phyloP scores from a whole-genome alignment of 441 rosid genomes.

The Rhodomyrtus psidioides region DNA sequence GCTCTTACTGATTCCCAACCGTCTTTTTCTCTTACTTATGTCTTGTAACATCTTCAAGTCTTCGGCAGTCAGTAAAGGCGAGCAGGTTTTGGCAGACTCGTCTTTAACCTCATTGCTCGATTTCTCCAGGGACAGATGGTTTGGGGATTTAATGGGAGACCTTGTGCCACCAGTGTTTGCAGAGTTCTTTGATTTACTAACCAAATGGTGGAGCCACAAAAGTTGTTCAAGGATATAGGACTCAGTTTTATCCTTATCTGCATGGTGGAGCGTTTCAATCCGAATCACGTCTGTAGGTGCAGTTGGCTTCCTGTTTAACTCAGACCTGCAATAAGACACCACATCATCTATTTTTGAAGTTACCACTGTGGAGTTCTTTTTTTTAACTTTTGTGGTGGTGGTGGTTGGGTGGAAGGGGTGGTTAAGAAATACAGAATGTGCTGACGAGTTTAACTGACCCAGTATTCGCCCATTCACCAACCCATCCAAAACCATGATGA shows the following conservation, averaged over 20 bases:
- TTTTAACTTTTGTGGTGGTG: background rate
- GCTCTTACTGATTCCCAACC: conserved; percentile 42
- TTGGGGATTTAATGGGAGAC: conserved; percentile 8
- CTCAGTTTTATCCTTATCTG: conserved; percentile 56
- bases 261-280: conserved; percentile 66
- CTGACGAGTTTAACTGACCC: conserved; percentile 23
- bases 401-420: background rate
- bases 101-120: conserved; percentile 1
- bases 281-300: conserved; percentile 37
- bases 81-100: background rate
- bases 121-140: background rate
- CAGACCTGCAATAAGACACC: conserved; percentile 27
- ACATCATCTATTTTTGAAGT: background rate
- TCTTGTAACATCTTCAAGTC: conserved; percentile 35
- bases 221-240: conserved; percentile 55
- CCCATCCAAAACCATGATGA: conserved; percentile 75
- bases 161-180: conserved; percentile 13
- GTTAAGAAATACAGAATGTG: background rate
- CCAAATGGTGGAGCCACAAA: conserved; percentile 58
- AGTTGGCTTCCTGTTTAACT: conserved; percentile 31
- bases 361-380: background rate
- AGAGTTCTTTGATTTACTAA: conserved; percentile 34
- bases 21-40: conserved; percentile 17
- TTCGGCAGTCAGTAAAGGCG: conserved; percentile 24
- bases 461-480: conserved; percentile 67